Percentiles rank a stretch among this genome's conserved stretches.
These are phyloP conservation scores for Rhododendron ovatum DNA, from an alignment of 148 eudicot species.

Conservation along the genomic window DNA sequence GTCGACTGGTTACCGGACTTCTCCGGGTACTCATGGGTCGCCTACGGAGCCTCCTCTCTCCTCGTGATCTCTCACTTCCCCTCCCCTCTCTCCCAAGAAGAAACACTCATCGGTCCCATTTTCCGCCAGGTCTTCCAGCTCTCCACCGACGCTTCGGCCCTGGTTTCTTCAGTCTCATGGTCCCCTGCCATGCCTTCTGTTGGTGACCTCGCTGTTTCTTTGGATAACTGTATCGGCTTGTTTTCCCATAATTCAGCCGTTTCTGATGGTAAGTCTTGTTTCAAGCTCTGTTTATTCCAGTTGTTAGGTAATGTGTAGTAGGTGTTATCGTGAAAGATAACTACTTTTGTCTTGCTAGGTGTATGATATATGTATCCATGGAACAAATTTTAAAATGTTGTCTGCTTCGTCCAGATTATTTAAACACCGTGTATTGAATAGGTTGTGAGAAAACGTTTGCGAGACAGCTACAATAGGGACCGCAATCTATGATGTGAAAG, in stretches of 20 bases:
- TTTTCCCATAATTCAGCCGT: conserved; percentile 37
- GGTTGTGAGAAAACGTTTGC: neutral
- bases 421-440: neutral
- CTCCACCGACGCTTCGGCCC: conserved; percentile 22
- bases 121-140: conserved; percentile 68
- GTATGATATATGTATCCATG: neutral
- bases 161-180: conserved; percentile 65
- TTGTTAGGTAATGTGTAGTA: neutral
- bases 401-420: neutral
- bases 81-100: conserved; percentile 46
- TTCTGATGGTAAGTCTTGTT: conserved; percentile 31
- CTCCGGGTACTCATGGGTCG: conserved; percentile 85
- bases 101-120: conserved; percentile 42
- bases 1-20: conserved; percentile 71
- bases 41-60: conserved; percentile 86
- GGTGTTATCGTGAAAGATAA: neutral
- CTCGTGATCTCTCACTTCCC: conserved; percentile 84
- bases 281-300: neutral
- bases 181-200: conserved; percentile 46
- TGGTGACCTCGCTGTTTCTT: conserved; percentile 69
- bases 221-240: conserved; percentile 43
- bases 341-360: neutral
- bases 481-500: neutral
- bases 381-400: neutral
- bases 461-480: neutral